Conservation (phyloP, 1,284 basidiomycete genomes). For the Leccinum pallidistipes region DNA sequence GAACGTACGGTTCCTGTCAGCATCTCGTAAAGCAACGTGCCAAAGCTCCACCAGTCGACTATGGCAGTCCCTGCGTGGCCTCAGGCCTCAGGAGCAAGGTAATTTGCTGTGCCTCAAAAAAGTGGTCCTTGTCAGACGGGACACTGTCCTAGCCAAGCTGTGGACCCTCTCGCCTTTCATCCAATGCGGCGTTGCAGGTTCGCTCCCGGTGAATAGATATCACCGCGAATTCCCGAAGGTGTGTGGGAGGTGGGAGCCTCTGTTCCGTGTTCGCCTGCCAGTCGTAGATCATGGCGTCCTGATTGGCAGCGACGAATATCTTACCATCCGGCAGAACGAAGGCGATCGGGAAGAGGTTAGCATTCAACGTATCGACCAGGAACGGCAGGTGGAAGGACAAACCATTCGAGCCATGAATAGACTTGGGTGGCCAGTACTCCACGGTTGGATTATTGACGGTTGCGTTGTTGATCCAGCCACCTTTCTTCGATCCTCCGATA, state of each 20-base stretch:
- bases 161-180: no score
- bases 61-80: no score
- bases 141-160: no score
- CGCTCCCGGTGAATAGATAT: no score
- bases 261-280: constrained; percentile 66
- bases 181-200: no score
- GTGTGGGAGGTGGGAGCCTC: constrained; percentile 37
- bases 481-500: constrained; percentile 75
- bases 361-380: constrained; percentile 69
- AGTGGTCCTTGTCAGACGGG: no score
- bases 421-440: constrained; percentile 80
- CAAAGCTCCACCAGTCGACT: no score
- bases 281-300: constrained; percentile 78
- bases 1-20: no score
- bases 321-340: constrained; percentile 72
- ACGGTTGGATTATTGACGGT: constrained; percentile 80
- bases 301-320: constrained; percentile 80
- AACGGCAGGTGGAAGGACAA: constrained; percentile 63
- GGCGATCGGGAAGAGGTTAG: constrained; percentile 81
- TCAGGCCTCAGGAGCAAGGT: no score
- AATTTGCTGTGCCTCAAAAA: no score
- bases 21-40: no score
- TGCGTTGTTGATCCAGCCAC: constrained; percentile 79
- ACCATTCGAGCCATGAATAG: constrained; percentile 63
- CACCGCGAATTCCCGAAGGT: no score